phyloP scores from a whole-genome alignment of 192 early-diverging fungal genomes.

The Coemansia sp. region DNA sequence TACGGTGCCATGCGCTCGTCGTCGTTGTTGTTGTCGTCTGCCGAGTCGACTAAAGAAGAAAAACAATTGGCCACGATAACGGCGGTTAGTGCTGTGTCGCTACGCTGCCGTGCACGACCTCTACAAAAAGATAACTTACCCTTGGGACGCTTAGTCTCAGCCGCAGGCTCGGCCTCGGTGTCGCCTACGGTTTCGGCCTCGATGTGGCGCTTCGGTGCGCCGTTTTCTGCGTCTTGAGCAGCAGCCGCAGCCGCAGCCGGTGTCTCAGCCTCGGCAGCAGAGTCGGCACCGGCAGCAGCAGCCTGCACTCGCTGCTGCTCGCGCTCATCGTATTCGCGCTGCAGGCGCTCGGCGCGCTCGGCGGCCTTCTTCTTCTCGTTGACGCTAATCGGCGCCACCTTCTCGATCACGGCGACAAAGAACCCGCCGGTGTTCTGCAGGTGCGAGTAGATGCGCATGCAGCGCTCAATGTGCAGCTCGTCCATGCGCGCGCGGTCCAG shows the following conservation, averaged over 20 bases:
- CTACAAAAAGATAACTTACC: not conserved
- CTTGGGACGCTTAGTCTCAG: slow-evolving; percentile 25
- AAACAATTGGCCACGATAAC: not conserved
- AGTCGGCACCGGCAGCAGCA: not conserved
- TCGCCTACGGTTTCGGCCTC: not conserved
- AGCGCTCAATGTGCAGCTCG: slow-evolving; percentile 65
- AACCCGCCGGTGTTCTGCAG: slow-evolving; percentile 97
- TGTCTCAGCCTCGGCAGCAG: no score
- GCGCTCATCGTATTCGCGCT: slow-evolving; percentile 3
- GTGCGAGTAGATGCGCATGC: slow-evolving; percentile 89
- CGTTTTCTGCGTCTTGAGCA: no score
- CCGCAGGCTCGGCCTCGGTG: slow-evolving; percentile 9
- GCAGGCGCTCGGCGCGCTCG: slow-evolving; percentile 5
- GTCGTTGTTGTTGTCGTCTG: slow-evolving; percentile 6
- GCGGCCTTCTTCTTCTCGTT: slow-evolving; percentile 39
- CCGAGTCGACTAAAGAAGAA: slow-evolving; percentile 4
- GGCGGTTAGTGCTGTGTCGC: not conserved
- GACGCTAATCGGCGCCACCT: slow-evolving; percentile 68
- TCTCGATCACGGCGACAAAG: slow-evolving; percentile 96
- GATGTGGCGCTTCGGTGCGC: no score
- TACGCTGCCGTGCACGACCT: not conserved
- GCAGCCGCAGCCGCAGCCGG: no score
- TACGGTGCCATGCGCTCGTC: slow-evolving; percentile 27
- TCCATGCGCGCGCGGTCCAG: slow-evolving; percentile 54
- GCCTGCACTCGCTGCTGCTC: slow-evolving; percentile 1